Evolutionary conservation across 805 yeast species (phyloP).

Genomic region (Diddensiella transvaalensis): DNA sequence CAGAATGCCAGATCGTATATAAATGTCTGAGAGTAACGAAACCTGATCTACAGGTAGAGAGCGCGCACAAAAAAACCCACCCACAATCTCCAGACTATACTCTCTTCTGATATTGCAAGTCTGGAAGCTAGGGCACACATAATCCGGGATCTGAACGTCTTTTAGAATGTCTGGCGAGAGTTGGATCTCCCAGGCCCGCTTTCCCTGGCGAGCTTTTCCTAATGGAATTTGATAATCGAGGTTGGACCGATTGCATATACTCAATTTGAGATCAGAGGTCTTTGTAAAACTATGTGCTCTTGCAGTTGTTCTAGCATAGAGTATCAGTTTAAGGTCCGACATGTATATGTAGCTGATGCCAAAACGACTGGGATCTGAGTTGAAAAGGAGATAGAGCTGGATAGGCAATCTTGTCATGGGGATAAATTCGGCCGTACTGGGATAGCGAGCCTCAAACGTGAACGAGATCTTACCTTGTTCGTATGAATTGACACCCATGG

Average conservation of each 20-base stretch:
- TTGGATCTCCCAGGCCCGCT: slow-evolving; percentile 16
- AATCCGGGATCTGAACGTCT: slow-evolving; percentile 45
- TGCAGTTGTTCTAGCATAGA: slow-evolving; percentile 30
- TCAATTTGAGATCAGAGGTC: slow-evolving; percentile 18
- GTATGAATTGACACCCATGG: slow-evolving; percentile 16
- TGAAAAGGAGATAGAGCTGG: slow-evolving; percentile 21
- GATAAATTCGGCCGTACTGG: slow-evolving; percentile 45
- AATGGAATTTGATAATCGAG: slow-evolving; percentile 18
- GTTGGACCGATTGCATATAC: slow-evolving; percentile 24
- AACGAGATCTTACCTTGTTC: slow-evolving; percentile 21
- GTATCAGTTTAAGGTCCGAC: slow-evolving; percentile 37
- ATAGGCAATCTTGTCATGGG: slow-evolving; percentile 38
- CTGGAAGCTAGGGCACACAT: slow-evolving; percentile 50
- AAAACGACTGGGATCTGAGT: slow-evolving; percentile 10
- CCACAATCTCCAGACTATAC: slow-evolving; percentile 39
- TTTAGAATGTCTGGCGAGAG: slow-evolving; percentile 29
- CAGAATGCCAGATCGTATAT: slow-evolving; percentile 20
- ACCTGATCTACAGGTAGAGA: slow-evolving; percentile 15
- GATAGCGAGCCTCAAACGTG: slow-evolving; percentile 47
- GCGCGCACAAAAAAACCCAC: slow-evolving; percentile 28
- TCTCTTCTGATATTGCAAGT: slow-evolving; percentile 52
- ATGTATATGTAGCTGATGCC: slow-evolving; percentile 34
- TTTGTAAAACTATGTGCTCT: slow-evolving; percentile 28
- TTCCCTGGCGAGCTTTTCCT: slow-evolving; percentile 13
- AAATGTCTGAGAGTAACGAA: slow-evolving; percentile 13